Evolutionary conservation across 176 grass and related monocot species (phyloP), one percentile per base, ranked within the genome.

Genomic region (Puccinellia tenuiflora): DNA sequence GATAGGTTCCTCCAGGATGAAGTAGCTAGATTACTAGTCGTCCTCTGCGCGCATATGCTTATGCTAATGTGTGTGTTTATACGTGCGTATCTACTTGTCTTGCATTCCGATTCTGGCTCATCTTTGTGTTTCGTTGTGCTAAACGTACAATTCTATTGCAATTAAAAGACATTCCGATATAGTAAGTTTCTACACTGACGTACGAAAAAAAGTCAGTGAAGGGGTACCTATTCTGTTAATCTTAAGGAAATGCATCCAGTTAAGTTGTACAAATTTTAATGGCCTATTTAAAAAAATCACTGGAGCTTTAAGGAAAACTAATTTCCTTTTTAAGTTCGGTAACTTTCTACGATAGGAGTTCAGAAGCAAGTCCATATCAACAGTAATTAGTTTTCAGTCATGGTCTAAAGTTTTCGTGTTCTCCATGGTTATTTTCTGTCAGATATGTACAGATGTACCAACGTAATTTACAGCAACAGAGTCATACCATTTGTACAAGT

Each of bases 1-100:
- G 3, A 2, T 88, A 31, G 86, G 86, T 20, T 24, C 80, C 31
- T 88, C 86, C 42, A 71, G 29, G 52, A 83, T 42, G 63, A 64
- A 83, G 50, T 77, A 80, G 33, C 65, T 42, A 26, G 16, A 39
- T 14, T 31, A 39, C 35, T 2, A 18, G 7, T n/a, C 31, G 3
- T 21, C 31, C n/a, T 24, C 5, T n/a, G n/a, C n/a, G n/a, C 2
- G 21, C n/a, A 3, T 26, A 40, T 24, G 50, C 11, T 4, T 33
- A 17, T 12, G 54, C 54, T 24, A 56, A 56, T 37, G 11, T 24
- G 5, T 13, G 26, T 17, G 4, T 20, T 3, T 37, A 12, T 18
- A 15, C 9, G 39, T 35, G 12, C n/a, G 50, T 3, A 14, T 39
- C 31, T 14, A 59, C n/a, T 54, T 22, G 24, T 43, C 40, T 37